Conservation (phyloP, 2,329 filamentous ascomycete species). For the Camillea tinctor region DNA sequence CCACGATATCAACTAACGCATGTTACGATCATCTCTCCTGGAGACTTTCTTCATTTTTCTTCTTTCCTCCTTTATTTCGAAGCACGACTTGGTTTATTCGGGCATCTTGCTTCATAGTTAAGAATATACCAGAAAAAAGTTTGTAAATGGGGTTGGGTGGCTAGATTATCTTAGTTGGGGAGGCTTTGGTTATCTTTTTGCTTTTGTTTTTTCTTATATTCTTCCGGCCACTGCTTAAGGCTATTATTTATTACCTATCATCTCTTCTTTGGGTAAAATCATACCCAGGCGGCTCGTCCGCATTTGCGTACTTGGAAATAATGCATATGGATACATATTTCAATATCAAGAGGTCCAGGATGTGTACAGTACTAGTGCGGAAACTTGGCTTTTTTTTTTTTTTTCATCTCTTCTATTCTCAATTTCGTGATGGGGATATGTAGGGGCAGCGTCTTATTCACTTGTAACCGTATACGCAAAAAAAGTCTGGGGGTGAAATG, state of each 20-base stretch:
- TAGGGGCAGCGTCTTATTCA: background rate
- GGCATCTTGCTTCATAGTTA: slow-evolving; percentile 11
- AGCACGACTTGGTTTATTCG: background rate
- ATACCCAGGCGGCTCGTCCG: background rate
- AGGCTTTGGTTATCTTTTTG: background rate
- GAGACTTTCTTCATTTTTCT: background rate
- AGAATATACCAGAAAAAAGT: slow-evolving; percentile 16
- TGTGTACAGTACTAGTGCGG: background rate
- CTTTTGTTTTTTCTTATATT: slow-evolving; percentile 4
- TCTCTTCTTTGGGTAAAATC: background rate
- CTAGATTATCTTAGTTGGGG: background rate
- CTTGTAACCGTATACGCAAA: background rate
- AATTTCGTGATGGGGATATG: background rate
- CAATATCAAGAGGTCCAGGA: background rate
- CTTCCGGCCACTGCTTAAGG: background rate
- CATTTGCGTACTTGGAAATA: background rate
- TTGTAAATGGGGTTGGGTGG: background rate
- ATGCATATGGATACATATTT: background rate
- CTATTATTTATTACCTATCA: background rate
- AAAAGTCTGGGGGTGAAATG: background rate
- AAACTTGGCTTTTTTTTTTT: background rate
- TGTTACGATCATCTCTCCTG: slow-evolving; percentile 4
- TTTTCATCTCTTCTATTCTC: background rate
- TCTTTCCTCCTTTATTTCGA: background rate
- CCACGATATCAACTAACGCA: slow-evolving; percentile 15